Base-by-base conservation (phyloP, 441 rosid genomes). In the Biscutella auriculata region DNA sequence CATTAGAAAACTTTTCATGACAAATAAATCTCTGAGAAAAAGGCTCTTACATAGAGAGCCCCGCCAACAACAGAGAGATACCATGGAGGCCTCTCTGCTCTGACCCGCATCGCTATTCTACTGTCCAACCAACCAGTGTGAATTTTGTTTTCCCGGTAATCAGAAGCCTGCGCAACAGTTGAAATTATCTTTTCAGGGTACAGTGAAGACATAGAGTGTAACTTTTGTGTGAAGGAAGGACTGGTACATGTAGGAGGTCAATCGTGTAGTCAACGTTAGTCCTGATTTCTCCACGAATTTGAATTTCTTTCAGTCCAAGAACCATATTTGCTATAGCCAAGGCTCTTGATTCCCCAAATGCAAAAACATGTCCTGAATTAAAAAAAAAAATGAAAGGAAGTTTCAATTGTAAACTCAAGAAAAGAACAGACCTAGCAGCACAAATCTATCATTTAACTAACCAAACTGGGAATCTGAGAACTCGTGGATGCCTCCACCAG, bases 51-150 rank as follows among this genome's bases (percentile, higher is more conserved):
- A 63, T 82, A 95, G 15, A 95, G 78, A 48, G 98, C 90, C 63
- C 99, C 99, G 65, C 99, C 97, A 48, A 95, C 98, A 71, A 95
- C 98, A 56, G 99, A 95, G 69, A 95, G 92, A 82, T 95, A 91
- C 99, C 99, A 95, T n/a, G 98, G 88, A 51, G 98, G 99, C 79
- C 99, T 82, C 75, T 95, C 99, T 28, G 98, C 98, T 79, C 98
- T 86, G 69, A 95, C 99, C 60, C 99, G 86, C 99, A 95, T 88
- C 7, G 99, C 98, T 75, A 95, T 95, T 77, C 98, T 84, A 76
- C 98, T 86, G 54, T 95, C 99, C 85, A 95, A 76, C 99, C 99
- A 95, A 63, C 99, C 99, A 9, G 99, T 91, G 77, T 95, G 99
- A 53, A 95, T 91, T 79, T 83, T 91, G 73, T 95, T 95, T 34